Conservation (phyloP, 371 early-diverging fungal species). For the Mortierella sp. region DNA sequence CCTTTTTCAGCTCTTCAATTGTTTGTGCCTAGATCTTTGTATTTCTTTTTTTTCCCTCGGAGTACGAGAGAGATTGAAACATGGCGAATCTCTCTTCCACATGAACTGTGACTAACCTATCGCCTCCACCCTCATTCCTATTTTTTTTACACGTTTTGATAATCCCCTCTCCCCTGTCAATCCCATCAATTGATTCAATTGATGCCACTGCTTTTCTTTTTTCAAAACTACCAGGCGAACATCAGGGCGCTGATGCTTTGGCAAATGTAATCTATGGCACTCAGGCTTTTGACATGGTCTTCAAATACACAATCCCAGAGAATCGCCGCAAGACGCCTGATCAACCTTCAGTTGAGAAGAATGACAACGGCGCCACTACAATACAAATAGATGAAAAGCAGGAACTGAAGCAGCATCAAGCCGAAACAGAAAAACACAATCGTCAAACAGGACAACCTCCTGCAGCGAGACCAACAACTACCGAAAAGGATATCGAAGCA, state of each 20-base stretch:
- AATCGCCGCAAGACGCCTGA: conserved; percentile 42
- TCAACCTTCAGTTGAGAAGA: conserved; percentile 21
- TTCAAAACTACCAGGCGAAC: conserved; percentile 29
- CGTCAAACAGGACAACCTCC: background rate
- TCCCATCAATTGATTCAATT: too few species aligned
- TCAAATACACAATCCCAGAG: conserved; percentile 51
- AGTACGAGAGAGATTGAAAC: too few species aligned
- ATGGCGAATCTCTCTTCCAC: too few species aligned
- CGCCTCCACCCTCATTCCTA: too few species aligned
- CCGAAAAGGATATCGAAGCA: conserved; percentile 28
- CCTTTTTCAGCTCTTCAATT: background rate
- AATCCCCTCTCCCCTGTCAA: too few species aligned
- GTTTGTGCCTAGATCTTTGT: background rate
- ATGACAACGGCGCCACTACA: background rate
- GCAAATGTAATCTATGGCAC: conserved; percentile 52
- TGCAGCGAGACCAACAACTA: background rate
- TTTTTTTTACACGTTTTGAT: too few species aligned
- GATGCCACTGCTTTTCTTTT: background rate
- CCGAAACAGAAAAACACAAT: conserved; percentile 12
- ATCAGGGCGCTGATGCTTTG: conserved; percentile 52
- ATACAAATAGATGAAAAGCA: conserved; percentile 22
- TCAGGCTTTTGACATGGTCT: conserved; percentile 55
- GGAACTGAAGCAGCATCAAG: conserved; percentile 13
- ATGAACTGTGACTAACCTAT: too few species aligned
- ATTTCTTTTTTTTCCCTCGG: too few species aligned